These are phyloP conservation scores for Nyctanthes arbortristis DNA, from an alignment of 257 asterid genomes.

Conservation along the genomic window DNA sequence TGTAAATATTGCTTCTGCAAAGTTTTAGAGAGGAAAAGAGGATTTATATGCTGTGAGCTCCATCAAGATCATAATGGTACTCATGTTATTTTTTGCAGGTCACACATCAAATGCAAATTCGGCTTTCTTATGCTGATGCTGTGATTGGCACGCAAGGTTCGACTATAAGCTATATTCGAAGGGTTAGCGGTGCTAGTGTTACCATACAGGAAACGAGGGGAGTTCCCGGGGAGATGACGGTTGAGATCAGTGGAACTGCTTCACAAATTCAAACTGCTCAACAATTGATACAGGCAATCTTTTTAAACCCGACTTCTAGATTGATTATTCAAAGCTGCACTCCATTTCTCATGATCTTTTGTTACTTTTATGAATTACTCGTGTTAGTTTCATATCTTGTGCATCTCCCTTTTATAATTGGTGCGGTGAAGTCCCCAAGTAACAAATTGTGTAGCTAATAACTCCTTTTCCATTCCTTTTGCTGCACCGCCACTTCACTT, in stretches of 20 bases:
- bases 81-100: conserved; percentile 68
- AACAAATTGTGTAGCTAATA: neutral
- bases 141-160: conserved; percentile 93
- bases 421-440: neutral
- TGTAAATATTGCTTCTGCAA: neutral
- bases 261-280: conserved; percentile 96
- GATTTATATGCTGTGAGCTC: neutral
- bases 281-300: conserved; percentile 82
- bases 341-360: conserved; percentile 2
- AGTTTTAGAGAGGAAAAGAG: neutral
- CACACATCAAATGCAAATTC: conserved; percentile 83
- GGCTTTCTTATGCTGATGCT: conserved; percentile 94
- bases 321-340: neutral
- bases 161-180: conserved; percentile 86
- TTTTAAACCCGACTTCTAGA: neutral
- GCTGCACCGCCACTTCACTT: neutral
- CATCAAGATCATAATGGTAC: neutral
- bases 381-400: neutral
- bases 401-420: neutral
- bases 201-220: conserved; percentile 95
- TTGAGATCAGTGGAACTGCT: conserved; percentile 91
- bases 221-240: conserved; percentile 95
- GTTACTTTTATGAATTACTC: neutral
- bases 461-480: neutral
- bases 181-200: conserved; percentile 93